Conservation (phyloP, 2,329 filamentous ascomycete genomes). For the Colletotrichum spinosum region DNA sequence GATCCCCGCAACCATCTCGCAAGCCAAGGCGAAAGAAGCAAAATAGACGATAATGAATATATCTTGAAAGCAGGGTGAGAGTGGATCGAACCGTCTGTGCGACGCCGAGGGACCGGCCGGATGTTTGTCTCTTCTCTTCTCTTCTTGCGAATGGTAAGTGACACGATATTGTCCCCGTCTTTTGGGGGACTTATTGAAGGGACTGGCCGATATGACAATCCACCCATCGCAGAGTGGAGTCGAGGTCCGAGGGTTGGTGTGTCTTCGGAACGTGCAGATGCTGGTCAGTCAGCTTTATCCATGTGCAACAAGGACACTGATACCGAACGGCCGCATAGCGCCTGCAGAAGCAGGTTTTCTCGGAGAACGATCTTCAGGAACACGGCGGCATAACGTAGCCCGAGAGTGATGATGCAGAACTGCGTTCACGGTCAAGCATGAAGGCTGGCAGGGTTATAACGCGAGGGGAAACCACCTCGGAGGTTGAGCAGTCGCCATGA, state of each 20-base stretch:
- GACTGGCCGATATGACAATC: conserved; percentile 28
- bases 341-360: conserved; percentile 18
- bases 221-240: conserved; percentile 16
- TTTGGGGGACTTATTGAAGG: conserved; percentile 9
- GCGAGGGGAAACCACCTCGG: conserved; percentile 14
- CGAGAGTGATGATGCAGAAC: background rate
- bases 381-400: conserved; percentile 3
- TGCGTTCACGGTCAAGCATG: background rate
- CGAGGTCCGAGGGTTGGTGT: conserved; percentile 14
- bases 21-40: conserved; percentile 21
- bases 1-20: conserved; percentile 4
- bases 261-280: background rate
- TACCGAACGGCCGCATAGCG: conserved; percentile 31
- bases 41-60: conserved; percentile 18
- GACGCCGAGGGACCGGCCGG: conserved; percentile 17
- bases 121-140: conserved; percentile 28
- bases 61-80: conserved; percentile 7
- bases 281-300: conserved; percentile 9
- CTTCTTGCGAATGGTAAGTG: conserved; percentile 13
- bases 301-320: conserved; percentile 11
- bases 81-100: conserved; percentile 29
- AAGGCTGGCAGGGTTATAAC: conserved; percentile 15
- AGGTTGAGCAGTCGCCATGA: conserved; percentile 1
- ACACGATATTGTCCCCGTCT: conserved; percentile 22
- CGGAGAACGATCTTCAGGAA: conserved; percentile 15